Conservation (phyloP, 441 rosid genomes). For the Metrosideros polymorpha region DNA sequence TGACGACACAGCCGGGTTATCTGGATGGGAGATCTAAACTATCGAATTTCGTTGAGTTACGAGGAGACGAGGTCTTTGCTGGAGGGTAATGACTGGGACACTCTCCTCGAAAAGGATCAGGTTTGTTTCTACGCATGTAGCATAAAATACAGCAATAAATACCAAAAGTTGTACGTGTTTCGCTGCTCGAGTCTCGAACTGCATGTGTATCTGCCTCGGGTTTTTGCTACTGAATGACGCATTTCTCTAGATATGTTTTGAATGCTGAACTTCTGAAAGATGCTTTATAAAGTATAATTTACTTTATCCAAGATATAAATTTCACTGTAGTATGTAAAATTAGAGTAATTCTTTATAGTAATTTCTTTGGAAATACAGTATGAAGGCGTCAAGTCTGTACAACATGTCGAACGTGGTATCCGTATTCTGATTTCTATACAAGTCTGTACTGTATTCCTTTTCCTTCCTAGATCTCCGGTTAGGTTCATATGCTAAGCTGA, state of each 20-base stretch:
- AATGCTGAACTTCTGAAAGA: background rate
- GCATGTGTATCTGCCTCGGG: background rate
- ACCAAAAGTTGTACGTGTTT: background rate
- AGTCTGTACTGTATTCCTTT: background rate
- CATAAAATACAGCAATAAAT: background rate
- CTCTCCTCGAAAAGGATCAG: conserved; percentile 83
- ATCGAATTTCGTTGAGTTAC: conserved; percentile 66
- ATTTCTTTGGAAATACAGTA: background rate
- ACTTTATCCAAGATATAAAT: background rate
- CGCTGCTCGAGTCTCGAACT: background rate
- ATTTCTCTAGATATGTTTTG: background rate
- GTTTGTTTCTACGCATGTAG: conserved; percentile 17
- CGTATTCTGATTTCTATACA: background rate
- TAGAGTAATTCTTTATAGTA: background rate
- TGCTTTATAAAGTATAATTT: background rate
- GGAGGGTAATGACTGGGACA: conserved; percentile 77
- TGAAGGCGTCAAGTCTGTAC: background rate
- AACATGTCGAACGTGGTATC: background rate
- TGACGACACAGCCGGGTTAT: conserved; percentile 44
- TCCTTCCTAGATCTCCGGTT: background rate
- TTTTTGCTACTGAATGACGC: background rate
- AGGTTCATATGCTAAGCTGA: background rate
- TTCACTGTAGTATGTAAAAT: background rate
- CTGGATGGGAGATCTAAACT: conserved; percentile 93
- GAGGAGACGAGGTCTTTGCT: conserved; percentile 58